A percentile compares a stretch with the other conserved stretches of the same genome.
These are phyloP conservation scores for Sporothrix sp. DNA, from an alignment of 2,329 filamentous ascomycete genomes.

Conservation along the genomic window DNA sequence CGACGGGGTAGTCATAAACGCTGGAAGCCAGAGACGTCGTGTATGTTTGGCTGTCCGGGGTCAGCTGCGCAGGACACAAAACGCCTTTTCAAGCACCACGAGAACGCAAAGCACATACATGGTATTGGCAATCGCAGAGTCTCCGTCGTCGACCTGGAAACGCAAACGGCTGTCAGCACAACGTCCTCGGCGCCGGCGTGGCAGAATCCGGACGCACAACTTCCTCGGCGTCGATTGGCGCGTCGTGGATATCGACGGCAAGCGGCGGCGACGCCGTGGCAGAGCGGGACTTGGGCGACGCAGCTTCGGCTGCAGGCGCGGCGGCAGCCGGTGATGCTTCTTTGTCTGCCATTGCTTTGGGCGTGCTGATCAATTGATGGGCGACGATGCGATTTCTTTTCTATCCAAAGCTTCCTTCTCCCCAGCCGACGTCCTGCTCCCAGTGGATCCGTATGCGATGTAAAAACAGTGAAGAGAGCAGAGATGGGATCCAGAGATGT, in stretches of 20 bases:
- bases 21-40: constrained; percentile 24
- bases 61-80: not conserved
- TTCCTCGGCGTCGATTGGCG: constrained; percentile 10
- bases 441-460: no score
- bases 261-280: not conserved
- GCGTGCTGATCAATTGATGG: no score
- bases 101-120: not conserved
- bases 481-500: no score
- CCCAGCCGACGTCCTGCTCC: no score
- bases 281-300: not conserved
- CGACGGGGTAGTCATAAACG: constrained; percentile 22
- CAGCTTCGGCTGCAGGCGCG: not conserved
- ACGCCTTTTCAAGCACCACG: not conserved
- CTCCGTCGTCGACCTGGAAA: constrained; percentile 3
- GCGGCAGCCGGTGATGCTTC: not conserved
- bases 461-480: no score
- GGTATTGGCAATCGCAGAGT: constrained; percentile 13
- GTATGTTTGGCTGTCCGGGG: constrained; percentile 13
- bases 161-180: not conserved
- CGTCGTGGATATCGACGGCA: not conserved
- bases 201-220: not conserved
- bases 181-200: not conserved
- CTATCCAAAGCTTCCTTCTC: no score
- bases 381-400: no score
- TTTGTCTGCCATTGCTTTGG: no score